Conservation (phyloP, 352 stramenopile species). For the Phytophthora ramorum region DNA sequence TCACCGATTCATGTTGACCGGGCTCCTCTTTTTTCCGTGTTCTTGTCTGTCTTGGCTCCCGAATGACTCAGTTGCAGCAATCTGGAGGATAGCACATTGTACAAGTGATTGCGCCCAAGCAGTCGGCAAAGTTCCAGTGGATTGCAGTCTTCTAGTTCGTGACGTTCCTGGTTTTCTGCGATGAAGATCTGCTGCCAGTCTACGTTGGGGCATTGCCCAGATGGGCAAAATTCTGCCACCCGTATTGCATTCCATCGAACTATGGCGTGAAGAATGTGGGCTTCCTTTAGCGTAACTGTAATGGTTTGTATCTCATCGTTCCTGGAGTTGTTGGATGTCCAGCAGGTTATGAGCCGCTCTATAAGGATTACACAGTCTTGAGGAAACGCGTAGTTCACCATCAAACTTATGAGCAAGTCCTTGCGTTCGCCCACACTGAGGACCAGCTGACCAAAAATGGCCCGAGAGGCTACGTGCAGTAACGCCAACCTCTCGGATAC, state of each 20-base stretch:
- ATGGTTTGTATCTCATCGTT: not conserved
- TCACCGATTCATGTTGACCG: not conserved
- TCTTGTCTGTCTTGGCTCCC: not conserved
- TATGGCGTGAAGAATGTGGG: constrained; percentile 22
- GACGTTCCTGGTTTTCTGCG: constrained; percentile 3
- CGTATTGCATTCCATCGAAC: constrained; percentile 49
- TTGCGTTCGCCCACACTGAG: constrained; percentile 2
- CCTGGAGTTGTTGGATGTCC: too few species aligned
- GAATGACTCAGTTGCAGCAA: not conserved
- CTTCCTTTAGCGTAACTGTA: not conserved
- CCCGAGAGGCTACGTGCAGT: too few species aligned
- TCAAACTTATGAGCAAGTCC: constrained; percentile 14
- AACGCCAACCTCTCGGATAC: too few species aligned
- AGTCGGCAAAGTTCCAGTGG: constrained; percentile 38
- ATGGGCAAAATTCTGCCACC: constrained; percentile 24
- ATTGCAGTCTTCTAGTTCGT: constrained; percentile 24
- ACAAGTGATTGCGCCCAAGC: constrained; percentile 33
- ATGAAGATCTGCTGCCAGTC: constrained; percentile 17
- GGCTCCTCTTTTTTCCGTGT: not conserved
- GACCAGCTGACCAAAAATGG: too few species aligned
- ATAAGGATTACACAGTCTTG: constrained; percentile 19
- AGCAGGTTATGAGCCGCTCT: constrained; percentile 9
- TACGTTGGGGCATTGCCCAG: not conserved
- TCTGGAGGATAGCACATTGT: constrained; percentile 10
- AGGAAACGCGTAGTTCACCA: constrained; percentile 22